Evolutionary conservation across 306 rosid species (phyloP).

Genomic region (Inga laurina): DNA sequence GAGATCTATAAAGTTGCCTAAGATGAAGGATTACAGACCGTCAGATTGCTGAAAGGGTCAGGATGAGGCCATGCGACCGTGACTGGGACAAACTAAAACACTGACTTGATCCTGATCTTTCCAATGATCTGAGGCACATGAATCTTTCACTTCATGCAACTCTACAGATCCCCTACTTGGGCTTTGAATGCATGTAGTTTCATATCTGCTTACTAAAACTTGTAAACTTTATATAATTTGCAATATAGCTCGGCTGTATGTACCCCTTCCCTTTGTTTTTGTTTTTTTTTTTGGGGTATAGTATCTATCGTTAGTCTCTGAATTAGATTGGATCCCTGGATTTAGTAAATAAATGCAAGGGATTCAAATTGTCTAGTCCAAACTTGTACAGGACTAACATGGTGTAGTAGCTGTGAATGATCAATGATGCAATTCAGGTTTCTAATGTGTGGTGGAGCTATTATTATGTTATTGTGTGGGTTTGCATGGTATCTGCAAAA

Average conservation of each 20-base stretch:
- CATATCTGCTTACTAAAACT: constrained; percentile 11
- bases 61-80: background rate
- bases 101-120: background rate
- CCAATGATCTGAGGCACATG: background rate
- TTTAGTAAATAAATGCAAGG: background rate
- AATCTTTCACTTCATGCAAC: background rate
- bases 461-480: background rate
- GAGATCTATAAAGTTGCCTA: background rate
- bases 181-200: background rate
- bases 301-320: constrained; percentile 35
- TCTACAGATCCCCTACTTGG: background rate
- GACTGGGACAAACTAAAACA: background rate
- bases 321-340: background rate
- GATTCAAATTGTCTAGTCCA: background rate
- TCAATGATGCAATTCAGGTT: constrained; percentile 11
- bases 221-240: constrained; percentile 9
- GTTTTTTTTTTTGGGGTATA: background rate
- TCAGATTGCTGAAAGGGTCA: background rate
- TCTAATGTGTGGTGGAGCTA: background rate
- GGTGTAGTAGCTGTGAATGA: constrained; percentile 21
- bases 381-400: constrained; percentile 38
- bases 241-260: constrained; percentile 31
- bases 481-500: background rate
- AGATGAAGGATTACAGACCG: background rate
- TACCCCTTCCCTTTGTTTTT: background rate